Conservation (phyloP, 192 early-diverging fungal genomes). For the Linnemannia hyalina region DNA sequence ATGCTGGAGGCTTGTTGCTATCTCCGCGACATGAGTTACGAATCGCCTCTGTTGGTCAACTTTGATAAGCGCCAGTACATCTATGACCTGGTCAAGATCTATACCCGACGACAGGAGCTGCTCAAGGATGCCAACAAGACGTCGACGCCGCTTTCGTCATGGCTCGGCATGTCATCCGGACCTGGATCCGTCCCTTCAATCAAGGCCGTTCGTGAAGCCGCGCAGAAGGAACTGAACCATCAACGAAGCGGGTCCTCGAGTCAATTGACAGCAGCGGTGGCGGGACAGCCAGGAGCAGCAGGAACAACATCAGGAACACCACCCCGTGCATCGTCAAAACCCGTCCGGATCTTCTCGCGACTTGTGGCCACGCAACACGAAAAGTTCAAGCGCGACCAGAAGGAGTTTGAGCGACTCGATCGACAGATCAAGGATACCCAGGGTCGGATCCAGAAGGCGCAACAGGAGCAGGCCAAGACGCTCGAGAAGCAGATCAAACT, state of each 20-base stretch:
- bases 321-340: neutral
- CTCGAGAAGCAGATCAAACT: conserved; percentile 58
- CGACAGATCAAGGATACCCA: conserved; percentile 70
- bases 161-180: conserved; percentile 42
- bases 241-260: conserved; percentile 15
- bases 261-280: conserved; percentile 10
- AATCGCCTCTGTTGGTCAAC: conserved; percentile 70
- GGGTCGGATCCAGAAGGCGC: conserved; percentile 60
- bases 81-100: conserved; percentile 65
- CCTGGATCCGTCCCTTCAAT: conserved; percentile 11
- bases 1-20: conserved; percentile 79
- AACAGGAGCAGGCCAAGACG: conserved; percentile 59
- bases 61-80: conserved; percentile 78
- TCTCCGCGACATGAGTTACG: conserved; percentile 68
- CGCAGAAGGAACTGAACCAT: conserved; percentile 46
- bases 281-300: conserved; percentile 1
- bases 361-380: conserved; percentile 73
- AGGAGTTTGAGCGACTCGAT: conserved; percentile 75
- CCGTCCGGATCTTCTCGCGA: conserved; percentile 52
- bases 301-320: neutral
- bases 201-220: conserved; percentile 54
- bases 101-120: conserved; percentile 29
- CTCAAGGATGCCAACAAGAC: neutral
- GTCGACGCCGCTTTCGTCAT: conserved; percentile 42
- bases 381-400: conserved; percentile 74